A percentile compares a stretch with the other conserved stretches of the same genome.
phyloP scores from a whole-genome alignment of 352 stramenopile genomes.

The Pythium brachiatum region DNA sequence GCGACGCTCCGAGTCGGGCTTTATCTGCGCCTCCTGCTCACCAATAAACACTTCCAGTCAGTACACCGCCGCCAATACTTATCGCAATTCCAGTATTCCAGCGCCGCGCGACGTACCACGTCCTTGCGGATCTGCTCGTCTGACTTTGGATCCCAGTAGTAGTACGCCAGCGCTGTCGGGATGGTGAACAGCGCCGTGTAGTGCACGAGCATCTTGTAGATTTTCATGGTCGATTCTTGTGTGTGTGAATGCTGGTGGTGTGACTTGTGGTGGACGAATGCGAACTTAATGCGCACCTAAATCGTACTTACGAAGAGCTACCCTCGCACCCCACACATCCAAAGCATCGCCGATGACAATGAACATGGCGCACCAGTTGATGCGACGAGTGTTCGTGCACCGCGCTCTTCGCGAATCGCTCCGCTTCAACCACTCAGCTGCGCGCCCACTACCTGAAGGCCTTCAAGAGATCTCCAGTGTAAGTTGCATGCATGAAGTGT shows the following conservation, averaged over 20 bases:
- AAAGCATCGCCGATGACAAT: not conserved
- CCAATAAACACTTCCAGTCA: not conserved
- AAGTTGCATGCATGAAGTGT: not conserved
- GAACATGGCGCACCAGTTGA: conserved; percentile 25
- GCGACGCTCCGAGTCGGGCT: conserved; percentile 52
- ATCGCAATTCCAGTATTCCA: not conserved
- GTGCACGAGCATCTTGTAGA: conserved; percentile 82
- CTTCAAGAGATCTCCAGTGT: conserved; percentile 59
- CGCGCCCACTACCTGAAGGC: conserved; percentile 38
- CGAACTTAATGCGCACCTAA: conserved; percentile 18
- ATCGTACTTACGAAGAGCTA: conserved; percentile 5
- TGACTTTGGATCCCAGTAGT: conserved; percentile 68
- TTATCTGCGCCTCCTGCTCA: conserved; percentile 62
- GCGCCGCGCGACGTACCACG: conserved; percentile 45
- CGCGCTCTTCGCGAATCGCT: not conserved
- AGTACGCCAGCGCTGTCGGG: conserved; percentile 59
- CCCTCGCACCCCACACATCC: conserved; percentile 2
- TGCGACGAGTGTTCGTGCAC: conserved; percentile 11
- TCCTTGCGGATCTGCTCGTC: conserved; percentile 76
- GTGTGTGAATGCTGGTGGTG: not conserved
- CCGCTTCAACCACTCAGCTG: conserved; percentile 10
- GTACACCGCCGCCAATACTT: not conserved
- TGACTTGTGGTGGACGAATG: not conserved
- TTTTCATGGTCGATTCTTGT: conserved; percentile 46
- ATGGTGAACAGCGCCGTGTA: conserved; percentile 73